Evolutionary conservation across 495 filamentous ascomycete species (phyloP), one percentile per base, ranked within the genome.

Genomic region (Penicillium taxi): DNA sequence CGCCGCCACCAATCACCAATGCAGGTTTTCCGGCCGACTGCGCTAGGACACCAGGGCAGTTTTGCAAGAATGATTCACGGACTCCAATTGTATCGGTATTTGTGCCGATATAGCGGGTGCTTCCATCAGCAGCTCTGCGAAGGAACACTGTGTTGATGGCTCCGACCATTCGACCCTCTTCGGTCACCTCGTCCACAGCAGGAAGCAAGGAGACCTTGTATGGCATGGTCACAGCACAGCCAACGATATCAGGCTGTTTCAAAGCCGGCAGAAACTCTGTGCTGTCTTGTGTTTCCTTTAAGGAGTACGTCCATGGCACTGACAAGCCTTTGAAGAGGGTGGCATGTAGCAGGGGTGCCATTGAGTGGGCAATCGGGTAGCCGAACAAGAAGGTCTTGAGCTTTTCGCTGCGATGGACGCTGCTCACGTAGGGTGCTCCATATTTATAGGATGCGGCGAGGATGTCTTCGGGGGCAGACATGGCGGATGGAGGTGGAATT

Each of bases 51-150:
- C 56, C 39, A 2, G 47, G 24, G 9, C 67, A 48, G 47, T 79
- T 78, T 39, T 70, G 63, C n/a, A 73, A 53, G 49, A 81, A 72
- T 5, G 73, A 66, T 38, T 80, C 73, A 8, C 75, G 67, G 14
- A 81, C 67, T 11, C 78, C 79, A 26, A 78, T 65, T 14, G 72
- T 73, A 48, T 83, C 78, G 9, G 79, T 81, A 56, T 83, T 81
- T 15, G 78, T 75, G 8, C 78, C 79, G 33, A 72, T 66, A 32
- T 71, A 66, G 12, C 55, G 43, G n/a, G 58, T 56, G 2, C 55
- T 55, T 12, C 66, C 64, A 12, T 45, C 40, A 2, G 45, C 32
- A 8, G 52, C 53, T 13, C 53, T 49, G 9, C 70, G 59, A 23
- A 73, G 42, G 55, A 77, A 82, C 8, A 79, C 50, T 0, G 78